Base-by-base conservation (phyloP, 768 basidiomycete genomes). In the Tylopilus vinaceipallidus region DNA sequence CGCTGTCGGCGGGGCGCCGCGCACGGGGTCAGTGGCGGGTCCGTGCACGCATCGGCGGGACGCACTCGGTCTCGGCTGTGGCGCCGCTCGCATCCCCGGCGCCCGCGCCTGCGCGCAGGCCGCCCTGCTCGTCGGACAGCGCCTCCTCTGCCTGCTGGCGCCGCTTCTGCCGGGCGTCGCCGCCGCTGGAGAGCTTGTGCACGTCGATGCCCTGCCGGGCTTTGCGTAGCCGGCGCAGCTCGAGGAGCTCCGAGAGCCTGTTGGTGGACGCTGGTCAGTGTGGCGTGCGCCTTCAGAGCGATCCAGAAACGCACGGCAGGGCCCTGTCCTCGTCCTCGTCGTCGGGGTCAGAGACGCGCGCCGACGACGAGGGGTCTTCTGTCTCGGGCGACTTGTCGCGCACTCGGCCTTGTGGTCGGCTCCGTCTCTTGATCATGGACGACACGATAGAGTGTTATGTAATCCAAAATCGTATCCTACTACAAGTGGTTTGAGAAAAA, bases 121-220 rank as follows among this genome's bases (percentile, higher is more conserved):
- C 87, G 20, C 80, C 80, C 54, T 72, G 57, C 12, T 75, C 73
- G 49, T 81, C 83, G 37, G n/a, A n/a, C n/a, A 43, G 52, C 20
- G 61, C 60, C 24, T 59, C 65, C 42, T 79, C 81, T 17, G 70
- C 62, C 14, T 69, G 70, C 42, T 76, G 72, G 62, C 83, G 82
- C 62, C 78, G 79, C 72, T 80, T 86, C 75, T 82, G 87, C 72
- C 81, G 86, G 9, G 66, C 75, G 60, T 92, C 93, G 0, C 95
- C 93, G 0, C 95, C 95, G 54, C 86, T 84, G 65, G 85, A 91
- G 13, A 99, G 73, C 62, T 87, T 94, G 41, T 82, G 75, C 1
- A 82, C 79, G 57, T 97, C 93, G 43, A 98, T 97, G 2, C 95
- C 95, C 61, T 84, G 80, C 48, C 89, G 74, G 26, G 79, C 64